These are phyloP conservation scores for Russula foetens DNA, from an alignment of 768 basidiomycete species.

Conservation along the genomic window DNA sequence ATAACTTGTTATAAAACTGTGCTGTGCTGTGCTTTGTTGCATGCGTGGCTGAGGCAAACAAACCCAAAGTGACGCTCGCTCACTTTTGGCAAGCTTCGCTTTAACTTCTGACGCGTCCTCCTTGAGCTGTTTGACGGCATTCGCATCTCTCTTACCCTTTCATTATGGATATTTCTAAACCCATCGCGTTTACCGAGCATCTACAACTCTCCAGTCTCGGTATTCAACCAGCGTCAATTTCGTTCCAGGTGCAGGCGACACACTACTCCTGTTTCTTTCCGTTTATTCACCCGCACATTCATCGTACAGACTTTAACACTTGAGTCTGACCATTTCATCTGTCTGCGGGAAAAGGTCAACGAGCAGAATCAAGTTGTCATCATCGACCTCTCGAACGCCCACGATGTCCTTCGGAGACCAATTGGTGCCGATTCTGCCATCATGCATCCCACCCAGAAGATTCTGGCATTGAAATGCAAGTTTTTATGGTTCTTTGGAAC, in stretches of 20 bases:
- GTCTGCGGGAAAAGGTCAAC: conserved; percentile 91
- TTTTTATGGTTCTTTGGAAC: not conserved
- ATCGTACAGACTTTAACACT: conserved; percentile 72
- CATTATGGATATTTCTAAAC: conserved; percentile 44
- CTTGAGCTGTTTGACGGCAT: conserved; percentile 4
- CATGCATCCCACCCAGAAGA: conserved; percentile 96
- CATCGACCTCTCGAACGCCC: conserved; percentile 94
- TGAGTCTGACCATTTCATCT: conserved; percentile 97
- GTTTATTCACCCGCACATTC: not conserved
- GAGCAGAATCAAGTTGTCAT: conserved; percentile 98
- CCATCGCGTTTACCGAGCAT: conserved; percentile 85
- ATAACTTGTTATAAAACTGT: not conserved
- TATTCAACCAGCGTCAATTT: conserved; percentile 93
- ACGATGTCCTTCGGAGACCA: conserved; percentile 91
- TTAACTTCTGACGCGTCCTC: conserved; percentile 12
- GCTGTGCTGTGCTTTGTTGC: too few relatives aligned
- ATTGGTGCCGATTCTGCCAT: conserved; percentile 99
- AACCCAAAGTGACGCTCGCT: conserved; percentile 15
- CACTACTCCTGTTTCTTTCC: not conserved
- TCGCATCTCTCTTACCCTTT: not conserved
- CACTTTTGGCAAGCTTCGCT: not conserved
- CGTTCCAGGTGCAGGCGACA: conserved; percentile 72
- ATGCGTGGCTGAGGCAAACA: conserved; percentile 19
- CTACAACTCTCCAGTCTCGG: conserved; percentile 93
- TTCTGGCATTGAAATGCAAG: conserved; percentile 88